These are phyloP conservation scores for Mucor racemosus DNA, from an alignment of 371 early-diverging fungal species.

Conservation along the genomic window DNA sequence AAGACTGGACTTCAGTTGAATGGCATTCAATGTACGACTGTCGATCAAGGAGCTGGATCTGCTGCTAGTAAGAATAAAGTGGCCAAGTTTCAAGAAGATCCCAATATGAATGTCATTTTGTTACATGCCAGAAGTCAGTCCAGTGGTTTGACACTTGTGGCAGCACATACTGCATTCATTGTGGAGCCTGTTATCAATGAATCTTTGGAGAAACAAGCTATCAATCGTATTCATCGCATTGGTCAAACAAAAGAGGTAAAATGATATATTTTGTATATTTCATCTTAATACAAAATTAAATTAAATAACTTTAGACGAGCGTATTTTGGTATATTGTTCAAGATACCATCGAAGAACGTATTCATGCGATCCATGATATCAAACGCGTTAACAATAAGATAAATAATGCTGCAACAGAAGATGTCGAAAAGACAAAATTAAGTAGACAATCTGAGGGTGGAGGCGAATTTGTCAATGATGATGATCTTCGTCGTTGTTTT, in stretches of 20 bases:
- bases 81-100: conserved; percentile 44
- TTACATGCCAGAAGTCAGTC: conserved; percentile 60
- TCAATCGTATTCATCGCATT: conserved; percentile 53
- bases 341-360: conserved; percentile 57
- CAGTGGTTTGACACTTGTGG: conserved; percentile 48
- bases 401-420: not conserved
- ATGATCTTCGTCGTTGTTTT: conserved; percentile 24
- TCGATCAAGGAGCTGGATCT: conserved; percentile 38
- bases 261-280: too few relatives aligned
- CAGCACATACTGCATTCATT: conserved; percentile 58
- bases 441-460: conserved; percentile 19
- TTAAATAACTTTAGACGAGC: conserved; percentile 5
- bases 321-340: conserved; percentile 42
- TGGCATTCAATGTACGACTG: conserved; percentile 40
- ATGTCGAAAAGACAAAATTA: not conserved
- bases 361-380: conserved; percentile 46
- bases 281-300: too few relatives aligned
- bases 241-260: conserved; percentile 33
- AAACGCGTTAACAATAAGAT: conserved; percentile 22
- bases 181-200: conserved; percentile 60
- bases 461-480: conserved; percentile 17
- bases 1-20: conserved; percentile 54
- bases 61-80: conserved; percentile 28
- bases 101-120: conserved; percentile 50
- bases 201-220: conserved; percentile 56